Evolutionary conservation across 192 early-diverging fungal species (phyloP), one percentile per base, ranked within the genome.

Genomic region (Entrophospora sp.): DNA sequence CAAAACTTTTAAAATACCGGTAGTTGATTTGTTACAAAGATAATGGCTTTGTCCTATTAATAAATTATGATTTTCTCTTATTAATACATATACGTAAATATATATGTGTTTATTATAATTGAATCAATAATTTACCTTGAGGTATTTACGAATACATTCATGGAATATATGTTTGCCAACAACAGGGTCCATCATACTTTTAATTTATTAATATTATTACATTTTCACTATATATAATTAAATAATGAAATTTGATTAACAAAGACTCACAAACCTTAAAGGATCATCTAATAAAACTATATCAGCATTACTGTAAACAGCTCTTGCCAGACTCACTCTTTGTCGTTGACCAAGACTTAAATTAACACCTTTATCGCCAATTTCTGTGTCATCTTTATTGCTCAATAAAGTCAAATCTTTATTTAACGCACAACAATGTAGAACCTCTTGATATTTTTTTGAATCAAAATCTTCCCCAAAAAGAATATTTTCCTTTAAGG

Each of bases 401-500:
- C 82, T 70, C 69, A 89, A 73, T 20, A 79, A 20, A 10, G 64
- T 75, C 67, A 94, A 67, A 76, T 92, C 90, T 4, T 81, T 76
- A 27, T 69, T 75, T 5, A 91, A 66, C 1, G 83, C 82, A 64
- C 83, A 84, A 0, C 83, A 80, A 6, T 81, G 73, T 2, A 91
- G 55, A 34, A 85, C 78, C 30, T 81, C 78, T 53, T 79, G 69
- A 76, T 87, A 91, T 12, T 66, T 73, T 49, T 66, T 56, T 16
- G 66, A 63, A 48, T 95, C 80, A 42, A 75, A 85, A 0, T 69
- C 51, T 6, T 77, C 79, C 0, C 91, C 90, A 76, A 95, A 92
- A 28, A 91, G 40, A 75, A 93, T 85, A 64, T 95, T 95, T 6
- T 85, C 85, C 18, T 82, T 79, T n/a, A 93, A 70, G 0, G 89